Percentiles rank a stretch among this genome's conserved stretches.
Conservation (phyloP, 2,329 filamentous ascomycete genomes). For the Rachicladosporium sp. region DNA sequence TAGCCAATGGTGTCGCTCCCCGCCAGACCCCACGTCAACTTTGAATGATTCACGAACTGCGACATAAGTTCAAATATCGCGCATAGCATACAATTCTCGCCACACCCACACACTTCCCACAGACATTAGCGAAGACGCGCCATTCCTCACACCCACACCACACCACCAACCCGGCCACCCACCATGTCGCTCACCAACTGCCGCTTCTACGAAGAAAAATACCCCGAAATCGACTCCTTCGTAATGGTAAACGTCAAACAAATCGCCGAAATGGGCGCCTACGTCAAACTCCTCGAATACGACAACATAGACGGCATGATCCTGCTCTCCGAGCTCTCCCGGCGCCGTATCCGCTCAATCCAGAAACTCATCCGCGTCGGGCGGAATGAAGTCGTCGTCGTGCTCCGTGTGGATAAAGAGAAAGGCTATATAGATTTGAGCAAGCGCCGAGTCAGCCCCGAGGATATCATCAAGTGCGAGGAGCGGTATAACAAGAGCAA, state of each 20-base stretch:
- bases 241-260: constrained; percentile 99
- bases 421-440: constrained; percentile 98
- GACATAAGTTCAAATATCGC: too few species aligned
- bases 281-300: constrained; percentile 98
- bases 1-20: too few species aligned
- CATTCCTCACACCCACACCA: too few species aligned
- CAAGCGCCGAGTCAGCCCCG: constrained; percentile 92
- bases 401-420: constrained; percentile 97
- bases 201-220: constrained; percentile 96
- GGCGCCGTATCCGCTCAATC: constrained; percentile 95
- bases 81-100: too few species aligned
- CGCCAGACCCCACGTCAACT: too few species aligned
- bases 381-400: constrained; percentile 95
- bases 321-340: constrained; percentile 88
- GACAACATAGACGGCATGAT: constrained; percentile 99
- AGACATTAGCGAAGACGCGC: too few species aligned
- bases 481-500: constrained; percentile 99
- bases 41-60: too few species aligned
- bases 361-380: constrained; percentile 98
- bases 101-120: too few species aligned
- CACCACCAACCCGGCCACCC: constrained; percentile 24
- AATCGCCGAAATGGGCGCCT: constrained; percentile 99
- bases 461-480: constrained; percentile 97
- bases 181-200: constrained; percentile 92
- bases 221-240: constrained; percentile 96